phyloP scores from a whole-genome alignment of 352 stramenopile genomes.

The Phytophthora sojae region DNA sequence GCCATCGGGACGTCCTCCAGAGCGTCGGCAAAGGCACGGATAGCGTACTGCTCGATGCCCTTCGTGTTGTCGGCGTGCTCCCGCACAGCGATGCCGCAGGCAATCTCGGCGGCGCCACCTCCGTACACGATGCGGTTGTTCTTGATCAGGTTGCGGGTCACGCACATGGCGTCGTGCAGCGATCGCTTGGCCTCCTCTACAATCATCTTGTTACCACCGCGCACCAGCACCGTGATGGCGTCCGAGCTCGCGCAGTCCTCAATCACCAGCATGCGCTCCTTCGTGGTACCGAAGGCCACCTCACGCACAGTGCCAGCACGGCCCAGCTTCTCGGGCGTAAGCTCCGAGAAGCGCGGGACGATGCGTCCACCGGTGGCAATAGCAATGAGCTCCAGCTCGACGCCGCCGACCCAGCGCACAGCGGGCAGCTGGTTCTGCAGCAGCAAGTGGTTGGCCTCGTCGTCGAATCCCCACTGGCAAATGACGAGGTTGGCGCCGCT shows the following conservation, averaged over 20 bases:
- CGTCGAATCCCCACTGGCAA: slow-evolving; percentile 99
- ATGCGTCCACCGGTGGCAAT: slow-evolving; percentile 99
- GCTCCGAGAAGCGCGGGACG: slow-evolving; percentile 98
- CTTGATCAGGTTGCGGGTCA: slow-evolving; percentile 99
- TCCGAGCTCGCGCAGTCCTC: slow-evolving; percentile 98
- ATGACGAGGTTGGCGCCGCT: slow-evolving; percentile 98
- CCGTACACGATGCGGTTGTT: slow-evolving; percentile 99
- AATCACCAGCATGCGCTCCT: slow-evolving; percentile 98
- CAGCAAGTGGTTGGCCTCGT: slow-evolving; percentile 99
- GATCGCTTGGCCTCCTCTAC: slow-evolving; percentile 99
- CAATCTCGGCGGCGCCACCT: slow-evolving; percentile 97
- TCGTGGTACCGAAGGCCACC: slow-evolving; percentile 97
- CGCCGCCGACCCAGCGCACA: slow-evolving; percentile 98
- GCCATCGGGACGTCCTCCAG: slow-evolving; percentile 99
- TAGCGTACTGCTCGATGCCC: slow-evolving; percentile 97
- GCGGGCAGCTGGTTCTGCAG: slow-evolving; percentile 97
- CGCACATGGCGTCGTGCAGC: slow-evolving; percentile 99
- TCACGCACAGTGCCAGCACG: slow-evolving; percentile 95
- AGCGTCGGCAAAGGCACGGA: slow-evolving; percentile 98
- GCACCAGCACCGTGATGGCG: slow-evolving; percentile 98
- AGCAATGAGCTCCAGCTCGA: slow-evolving; percentile 99
- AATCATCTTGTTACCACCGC: slow-evolving; percentile 99
- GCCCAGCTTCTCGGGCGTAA: slow-evolving; percentile 97
- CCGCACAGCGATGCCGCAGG: slow-evolving; percentile 96
- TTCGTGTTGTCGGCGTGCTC: slow-evolving; percentile 86